Evolutionary conservation across 2,329 filamentous ascomycete species (phyloP).

Genomic region (Aspergillus sojae): DNA sequence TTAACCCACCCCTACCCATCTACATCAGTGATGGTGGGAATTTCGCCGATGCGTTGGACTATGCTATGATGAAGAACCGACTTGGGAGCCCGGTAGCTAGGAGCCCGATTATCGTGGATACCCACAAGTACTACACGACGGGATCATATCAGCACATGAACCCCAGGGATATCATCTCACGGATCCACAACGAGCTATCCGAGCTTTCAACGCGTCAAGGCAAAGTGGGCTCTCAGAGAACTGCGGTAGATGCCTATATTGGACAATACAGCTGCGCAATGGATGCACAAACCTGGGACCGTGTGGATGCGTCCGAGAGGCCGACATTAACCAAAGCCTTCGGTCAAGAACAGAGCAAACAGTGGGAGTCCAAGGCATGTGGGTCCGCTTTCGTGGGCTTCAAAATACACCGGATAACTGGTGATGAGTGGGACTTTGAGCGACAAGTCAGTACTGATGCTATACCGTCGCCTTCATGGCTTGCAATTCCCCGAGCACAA

Average conservation of each 20-base stretch:
- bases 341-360: constrained; percentile 39
- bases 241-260: constrained; percentile 55
- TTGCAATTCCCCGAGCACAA: constrained; percentile 41
- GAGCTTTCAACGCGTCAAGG: constrained; percentile 53
- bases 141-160: constrained; percentile 24
- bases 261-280: constrained; percentile 64
- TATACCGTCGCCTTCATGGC: constrained; percentile 44
- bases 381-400: constrained; percentile 58
- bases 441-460: constrained; percentile 52
- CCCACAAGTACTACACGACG: constrained; percentile 63
- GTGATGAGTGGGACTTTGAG: constrained; percentile 63
- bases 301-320: constrained; percentile 44
- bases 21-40: constrained; percentile 64
- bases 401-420: constrained; percentile 65
- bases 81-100: constrained; percentile 20
- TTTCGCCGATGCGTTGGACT: constrained; percentile 49
- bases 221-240: constrained; percentile 49
- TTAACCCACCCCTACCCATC: constrained; percentile 56
- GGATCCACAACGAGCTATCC: constrained; percentile 47
- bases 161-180: constrained; percentile 55
- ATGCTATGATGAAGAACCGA: constrained; percentile 46
- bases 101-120: constrained; percentile 59
- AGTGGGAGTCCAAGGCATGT: constrained; percentile 53
- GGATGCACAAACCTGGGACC: constrained; percentile 54
- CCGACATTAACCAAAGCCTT: constrained; percentile 44